A percentile compares a stretch with the other conserved stretches of the same genome.
phyloP scores from a whole-genome alignment of 2,329 filamentous ascomycete genomes.

The Westerdykella aurantiaca region DNA sequence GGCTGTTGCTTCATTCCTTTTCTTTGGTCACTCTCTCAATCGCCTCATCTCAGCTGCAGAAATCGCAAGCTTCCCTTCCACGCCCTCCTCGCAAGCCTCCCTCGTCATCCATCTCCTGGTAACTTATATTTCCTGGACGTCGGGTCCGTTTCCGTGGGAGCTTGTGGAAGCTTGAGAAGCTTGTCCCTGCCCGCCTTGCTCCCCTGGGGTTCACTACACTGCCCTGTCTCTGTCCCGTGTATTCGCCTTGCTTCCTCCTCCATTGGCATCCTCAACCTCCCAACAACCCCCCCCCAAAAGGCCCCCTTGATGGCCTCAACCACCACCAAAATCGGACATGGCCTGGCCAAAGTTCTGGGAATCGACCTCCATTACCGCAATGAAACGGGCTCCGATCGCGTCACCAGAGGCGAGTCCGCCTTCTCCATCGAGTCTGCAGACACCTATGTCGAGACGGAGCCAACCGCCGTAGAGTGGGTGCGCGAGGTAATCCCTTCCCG shows the following conservation, averaged over 20 bases:
- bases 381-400: constrained; percentile 52
- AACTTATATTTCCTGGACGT: constrained; percentile 24
- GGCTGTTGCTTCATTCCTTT: constrained; percentile 1
- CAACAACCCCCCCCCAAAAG: neutral
- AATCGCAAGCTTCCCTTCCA: constrained; percentile 1
- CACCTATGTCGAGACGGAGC: constrained; percentile 77
- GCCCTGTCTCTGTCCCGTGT: constrained; percentile 2
- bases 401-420: constrained; percentile 72
- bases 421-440: constrained; percentile 68
- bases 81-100: constrained; percentile 2
- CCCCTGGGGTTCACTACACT: constrained; percentile 5
- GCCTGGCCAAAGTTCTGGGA: constrained; percentile 70
- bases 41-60: constrained; percentile 6
- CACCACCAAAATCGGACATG: constrained; percentile 59
- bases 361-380: constrained; percentile 74
- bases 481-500: constrained; percentile 56
- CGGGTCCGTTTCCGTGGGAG: constrained; percentile 18
- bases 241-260: constrained; percentile 1
- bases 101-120: too few species aligned
- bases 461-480: constrained; percentile 69
- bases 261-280: neutral
- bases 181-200: neutral
- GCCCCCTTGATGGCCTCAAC: constrained; percentile 20
- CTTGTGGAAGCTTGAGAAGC: constrained; percentile 19
- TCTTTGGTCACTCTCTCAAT: constrained; percentile 5